phyloP scores from a whole-genome alignment of 257 asterid genomes.

The Scutellaria barbata region DNA sequence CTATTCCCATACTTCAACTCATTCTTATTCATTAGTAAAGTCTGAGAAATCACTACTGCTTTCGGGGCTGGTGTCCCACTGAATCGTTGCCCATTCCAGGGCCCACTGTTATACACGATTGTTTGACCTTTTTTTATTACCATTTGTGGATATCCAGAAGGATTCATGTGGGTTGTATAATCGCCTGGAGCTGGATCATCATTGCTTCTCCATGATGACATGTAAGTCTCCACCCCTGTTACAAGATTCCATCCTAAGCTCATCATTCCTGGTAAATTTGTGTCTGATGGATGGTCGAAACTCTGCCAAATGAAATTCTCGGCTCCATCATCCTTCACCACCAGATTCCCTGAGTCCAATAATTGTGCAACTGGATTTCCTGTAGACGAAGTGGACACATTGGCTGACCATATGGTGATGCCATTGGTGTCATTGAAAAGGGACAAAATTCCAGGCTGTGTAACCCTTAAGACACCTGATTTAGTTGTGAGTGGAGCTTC shows the following conservation, averaged over 20 bases:
- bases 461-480: conserved; percentile 40
- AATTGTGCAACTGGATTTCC: neutral
- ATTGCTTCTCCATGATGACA: conserved; percentile 2
- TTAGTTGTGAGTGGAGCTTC: conserved; percentile 26
- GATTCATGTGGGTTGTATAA: neutral
- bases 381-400: conserved; percentile 14
- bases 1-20: conserved; percentile 9
- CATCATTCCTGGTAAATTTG: conserved; percentile 15
- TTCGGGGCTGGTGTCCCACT: neutral
- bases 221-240: conserved; percentile 18
- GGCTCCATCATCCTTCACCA: neutral
- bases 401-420: conserved; percentile 47
- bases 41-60: neutral
- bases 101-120: neutral
- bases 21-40: neutral
- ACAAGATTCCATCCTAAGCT: neutral
- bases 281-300: conserved; percentile 16
- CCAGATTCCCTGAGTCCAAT: conserved; percentile 13
- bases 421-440: conserved; percentile 34
- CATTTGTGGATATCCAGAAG: neutral
- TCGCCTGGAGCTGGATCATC: conserved; percentile 25
- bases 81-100: conserved; percentile 29
- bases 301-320: conserved; percentile 14
- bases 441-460: conserved; percentile 33
- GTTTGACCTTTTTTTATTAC: neutral